phyloP scores from a whole-genome alignment of 225 moss, liverwort and hornwort species.

The Ulota crispa region DNA sequence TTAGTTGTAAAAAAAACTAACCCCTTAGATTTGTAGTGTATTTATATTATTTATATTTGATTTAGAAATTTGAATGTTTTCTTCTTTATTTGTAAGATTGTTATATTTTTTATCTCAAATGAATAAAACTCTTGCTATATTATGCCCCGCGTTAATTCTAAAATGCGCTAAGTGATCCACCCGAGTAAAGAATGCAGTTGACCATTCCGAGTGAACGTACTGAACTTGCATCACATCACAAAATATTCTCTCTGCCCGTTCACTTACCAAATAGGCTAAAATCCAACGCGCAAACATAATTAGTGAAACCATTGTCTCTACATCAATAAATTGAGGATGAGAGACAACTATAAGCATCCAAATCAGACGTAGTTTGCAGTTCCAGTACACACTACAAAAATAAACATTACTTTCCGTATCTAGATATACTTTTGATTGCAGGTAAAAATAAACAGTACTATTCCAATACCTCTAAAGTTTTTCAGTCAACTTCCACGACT shows the following conservation, averaged over 20 bases:
- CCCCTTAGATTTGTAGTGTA: too few species aligned
- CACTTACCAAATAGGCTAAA: slow-evolving; percentile 76
- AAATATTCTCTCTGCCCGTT: slow-evolving; percentile 87
- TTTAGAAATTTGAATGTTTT: too few species aligned
- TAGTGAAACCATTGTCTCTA: slow-evolving; percentile 93
- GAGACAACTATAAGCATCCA: slow-evolving; percentile 14
- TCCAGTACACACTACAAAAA: neutral
- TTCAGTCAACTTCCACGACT: neutral
- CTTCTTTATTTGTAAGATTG: too few species aligned
- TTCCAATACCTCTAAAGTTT: neutral
- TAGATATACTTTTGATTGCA: neutral
- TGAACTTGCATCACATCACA: slow-evolving; percentile 99
- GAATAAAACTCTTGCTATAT: too few species aligned
- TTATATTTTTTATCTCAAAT: too few species aligned
- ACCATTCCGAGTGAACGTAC: slow-evolving; percentile 92
- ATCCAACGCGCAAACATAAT: slow-evolving; percentile 89
- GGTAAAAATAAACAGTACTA: neutral
- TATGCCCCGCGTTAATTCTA: too few species aligned
- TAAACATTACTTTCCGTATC: too few species aligned
- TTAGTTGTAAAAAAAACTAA: too few species aligned
- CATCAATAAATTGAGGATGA: slow-evolving; percentile 82
- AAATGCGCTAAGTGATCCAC: too few species aligned
- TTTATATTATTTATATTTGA: too few species aligned
- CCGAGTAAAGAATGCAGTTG: too few species aligned
- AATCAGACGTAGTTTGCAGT: neutral